Base-by-base conservation (phyloP, 1,284 basidiomycete genomes). In the Moniliophthora roreri region DNA sequence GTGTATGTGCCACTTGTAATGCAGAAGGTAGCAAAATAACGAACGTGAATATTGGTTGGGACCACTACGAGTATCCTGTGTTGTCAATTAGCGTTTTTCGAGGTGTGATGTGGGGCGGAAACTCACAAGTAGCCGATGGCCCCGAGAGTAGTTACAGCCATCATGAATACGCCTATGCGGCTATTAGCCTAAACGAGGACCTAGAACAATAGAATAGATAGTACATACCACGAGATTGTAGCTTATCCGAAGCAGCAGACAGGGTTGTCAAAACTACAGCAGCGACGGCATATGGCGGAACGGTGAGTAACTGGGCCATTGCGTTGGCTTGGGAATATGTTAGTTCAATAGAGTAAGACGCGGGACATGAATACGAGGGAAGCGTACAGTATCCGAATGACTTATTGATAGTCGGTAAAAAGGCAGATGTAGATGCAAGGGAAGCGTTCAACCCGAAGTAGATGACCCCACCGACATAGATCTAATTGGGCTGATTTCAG, bases 391-490 rank as follows among this genome's bases (percentile, higher is more conserved):
- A 81, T 13, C 84, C 86, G 60, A 91, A 82, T 0, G 85, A 87
- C 49, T 77, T 79, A 57, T 93, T 83, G 62, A 93, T 92, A 0
- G 91, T 94, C 0, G 92, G 92, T 21, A 94, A 71, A 71, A 94
- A 95, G 0, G 90, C 93, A 2, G 86, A 85, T 41, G 91, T 86
- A 2, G 86, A 87, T 8, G 89, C 88, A 1, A 93, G 75, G 1
- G 87, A 85, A 51, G 85, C 81, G 67, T 95, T 95, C 55, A 90
- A 74, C 23, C 87, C 89, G 58, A 90, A 91, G 67, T 88, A 91
- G 47, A 87, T 80, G n/a, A 83, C 69, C 0, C 85, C 84, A 18
- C 77, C 85, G 5, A 72, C 58, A 57, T 87, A 88, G 16, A 87
- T 73, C 84, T 87, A 58, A 23, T 39, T n/a, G 40, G 41, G n/a